Percentiles rank a stretch among this genome's conserved stretches.
Evolutionary conservation across 257 asterid species (phyloP).

Genomic region (Ilex aquifolium): DNA sequence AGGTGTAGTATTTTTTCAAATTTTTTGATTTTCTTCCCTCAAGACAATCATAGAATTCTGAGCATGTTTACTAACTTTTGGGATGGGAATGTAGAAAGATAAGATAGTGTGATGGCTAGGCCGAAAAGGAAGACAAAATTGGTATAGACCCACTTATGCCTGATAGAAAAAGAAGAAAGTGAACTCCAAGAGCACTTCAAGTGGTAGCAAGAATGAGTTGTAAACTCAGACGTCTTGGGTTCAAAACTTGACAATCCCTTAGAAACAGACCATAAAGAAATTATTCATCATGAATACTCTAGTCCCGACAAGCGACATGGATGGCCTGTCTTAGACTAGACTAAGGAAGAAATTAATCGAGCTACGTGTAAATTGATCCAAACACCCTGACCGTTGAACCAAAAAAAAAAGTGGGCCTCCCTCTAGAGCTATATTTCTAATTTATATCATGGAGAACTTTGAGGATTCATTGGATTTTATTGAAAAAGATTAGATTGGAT

Average conservation of each 20-base stretch:
- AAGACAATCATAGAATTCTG: conserved; percentile 36
- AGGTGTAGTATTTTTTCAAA: conserved; percentile 17
- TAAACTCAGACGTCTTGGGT: too few species aligned
- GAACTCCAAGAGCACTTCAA: conserved; percentile 12
- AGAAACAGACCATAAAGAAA: conserved; percentile 7
- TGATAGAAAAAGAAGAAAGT: conserved; percentile 13
- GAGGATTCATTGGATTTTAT: conserved; percentile 17
- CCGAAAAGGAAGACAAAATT: neutral
- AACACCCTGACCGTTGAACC: neutral
- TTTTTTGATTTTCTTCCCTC: conserved; percentile 7
- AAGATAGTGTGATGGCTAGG: conserved; percentile 26
- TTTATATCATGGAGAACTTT: too few species aligned
- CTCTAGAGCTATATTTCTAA: conserved; percentile 3
- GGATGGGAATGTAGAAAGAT: conserved; percentile 40
- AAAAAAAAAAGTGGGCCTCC: conserved; percentile 20
- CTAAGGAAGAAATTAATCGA: too few species aligned
- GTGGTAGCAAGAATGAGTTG: too few species aligned
- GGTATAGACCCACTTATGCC: too few species aligned
- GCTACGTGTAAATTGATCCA: too few species aligned
- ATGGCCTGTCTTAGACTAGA: too few species aligned
- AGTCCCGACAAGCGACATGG: too few species aligned
- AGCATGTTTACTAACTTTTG: conserved; percentile 32
- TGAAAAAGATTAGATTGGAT: conserved; percentile 17
- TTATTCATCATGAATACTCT: too few species aligned
- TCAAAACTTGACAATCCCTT: too few species aligned